phyloP scores from a whole-genome alignment of 306 rosid species.

The Calophaca sinica region DNA sequence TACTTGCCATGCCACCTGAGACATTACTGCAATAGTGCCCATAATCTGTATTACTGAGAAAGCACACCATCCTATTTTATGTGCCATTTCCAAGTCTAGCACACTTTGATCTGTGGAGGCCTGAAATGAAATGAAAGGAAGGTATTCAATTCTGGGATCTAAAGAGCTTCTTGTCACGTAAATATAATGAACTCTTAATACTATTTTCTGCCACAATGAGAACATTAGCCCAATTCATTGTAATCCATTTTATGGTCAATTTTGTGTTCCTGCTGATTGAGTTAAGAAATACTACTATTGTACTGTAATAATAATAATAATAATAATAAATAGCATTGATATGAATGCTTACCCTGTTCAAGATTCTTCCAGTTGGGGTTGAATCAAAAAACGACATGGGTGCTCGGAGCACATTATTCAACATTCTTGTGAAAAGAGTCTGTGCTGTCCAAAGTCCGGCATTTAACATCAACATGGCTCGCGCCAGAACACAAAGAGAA shows the following conservation, averaged over 20 bases:
- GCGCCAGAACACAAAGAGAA: conserved; percentile 68
- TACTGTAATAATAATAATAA: background rate
- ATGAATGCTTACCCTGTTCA: conserved; percentile 75
- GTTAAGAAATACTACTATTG: too few species aligned
- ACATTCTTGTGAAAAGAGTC: conserved; percentile 76
- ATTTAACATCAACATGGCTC: conserved; percentile 66
- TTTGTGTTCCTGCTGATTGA: too few species aligned
- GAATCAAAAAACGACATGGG: conserved; percentile 98
- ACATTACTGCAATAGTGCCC: conserved; percentile 95
- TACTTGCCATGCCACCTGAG: conserved; percentile 97
- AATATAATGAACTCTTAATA: too few species aligned
- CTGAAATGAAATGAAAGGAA: conserved; percentile 56
- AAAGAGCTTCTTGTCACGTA: too few species aligned
- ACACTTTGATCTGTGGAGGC: conserved; percentile 96
- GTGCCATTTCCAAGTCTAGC: conserved; percentile 85
- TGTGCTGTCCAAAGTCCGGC: conserved; percentile 86
- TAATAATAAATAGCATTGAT: background rate
- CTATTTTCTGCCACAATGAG: too few species aligned
- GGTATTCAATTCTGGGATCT: too few species aligned
- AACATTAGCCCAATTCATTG: too few species aligned
- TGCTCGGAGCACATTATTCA: conserved; percentile 74
- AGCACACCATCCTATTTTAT: conserved; percentile 91
- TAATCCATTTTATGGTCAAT: too few species aligned
- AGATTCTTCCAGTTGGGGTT: conserved; percentile 96
- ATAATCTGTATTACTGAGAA: conserved; percentile 83